These are phyloP conservation scores for Lactarius hengduanensis DNA, from an alignment of 768 basidiomycete genomes.

Conservation along the genomic window DNA sequence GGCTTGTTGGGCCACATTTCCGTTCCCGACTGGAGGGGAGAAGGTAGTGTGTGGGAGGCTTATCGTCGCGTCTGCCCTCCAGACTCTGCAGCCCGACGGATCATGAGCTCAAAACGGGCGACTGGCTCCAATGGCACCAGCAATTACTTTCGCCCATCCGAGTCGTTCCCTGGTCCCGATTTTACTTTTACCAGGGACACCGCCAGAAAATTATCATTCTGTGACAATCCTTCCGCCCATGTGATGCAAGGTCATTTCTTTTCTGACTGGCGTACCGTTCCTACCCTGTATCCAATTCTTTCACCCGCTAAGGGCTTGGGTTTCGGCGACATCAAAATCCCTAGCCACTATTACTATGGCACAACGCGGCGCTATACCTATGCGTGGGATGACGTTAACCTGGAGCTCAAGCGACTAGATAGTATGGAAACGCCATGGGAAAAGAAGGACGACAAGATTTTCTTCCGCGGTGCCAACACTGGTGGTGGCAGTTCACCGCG, in stretches of 20 bases:
- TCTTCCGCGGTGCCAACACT: conserved; percentile 96
- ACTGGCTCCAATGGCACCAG: conserved; percentile 37
- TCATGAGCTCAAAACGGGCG: conserved; percentile 75
- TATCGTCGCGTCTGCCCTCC: conserved; percentile 91
- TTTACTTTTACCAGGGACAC: conserved; percentile 63
- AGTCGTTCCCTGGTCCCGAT: conserved; percentile 45
- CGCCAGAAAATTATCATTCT: conserved; percentile 75
- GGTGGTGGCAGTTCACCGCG: conserved; percentile 88
- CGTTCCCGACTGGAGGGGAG: conserved; percentile 78
- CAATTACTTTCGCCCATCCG: conserved; percentile 33
- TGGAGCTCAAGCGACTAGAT: conserved; percentile 73
- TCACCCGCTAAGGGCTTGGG: conserved; percentile 87
- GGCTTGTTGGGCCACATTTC: conserved; percentile 54
- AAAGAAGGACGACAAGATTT: conserved; percentile 79
- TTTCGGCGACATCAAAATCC: conserved; percentile 88
- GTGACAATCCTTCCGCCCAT: conserved; percentile 76
- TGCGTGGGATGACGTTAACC: conserved; percentile 79
- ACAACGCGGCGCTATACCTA: conserved; percentile 83
- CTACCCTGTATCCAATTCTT: conserved; percentile 89
- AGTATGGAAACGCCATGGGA: conserved; percentile 89
- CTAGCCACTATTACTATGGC: conserved; percentile 94
- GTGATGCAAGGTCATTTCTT: conserved; percentile 94
- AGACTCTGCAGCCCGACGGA: conserved; percentile 70
- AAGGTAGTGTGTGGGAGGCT: conserved; percentile 90
- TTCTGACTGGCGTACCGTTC: conserved; percentile 91